phyloP scores from a whole-genome alignment of 208 protist species.

The Wallacemonas rigidus region DNA sequence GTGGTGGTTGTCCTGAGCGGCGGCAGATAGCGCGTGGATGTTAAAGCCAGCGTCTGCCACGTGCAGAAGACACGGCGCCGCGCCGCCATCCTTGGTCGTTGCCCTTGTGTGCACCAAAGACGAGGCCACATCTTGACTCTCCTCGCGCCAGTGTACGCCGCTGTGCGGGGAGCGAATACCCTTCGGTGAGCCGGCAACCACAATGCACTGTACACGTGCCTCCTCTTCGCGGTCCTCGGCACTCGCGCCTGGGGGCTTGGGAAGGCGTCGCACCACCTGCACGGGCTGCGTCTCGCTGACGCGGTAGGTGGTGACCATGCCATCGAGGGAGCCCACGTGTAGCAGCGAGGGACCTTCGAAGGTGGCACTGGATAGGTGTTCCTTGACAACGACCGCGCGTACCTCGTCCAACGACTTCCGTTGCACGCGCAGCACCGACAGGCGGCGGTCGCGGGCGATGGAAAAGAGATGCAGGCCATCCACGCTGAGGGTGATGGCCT shows the following conservation, averaged over 20 bases:
- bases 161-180: conserved; percentile 36
- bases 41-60: conserved; percentile 82
- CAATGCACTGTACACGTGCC: conserved; percentile 56
- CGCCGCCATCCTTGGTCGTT: no score
- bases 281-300: conserved; percentile 51
- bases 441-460: conserved; percentile 74
- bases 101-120: no score
- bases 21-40: conserved; percentile 37
- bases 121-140: conserved; percentile 20
- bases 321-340: conserved; percentile 75
- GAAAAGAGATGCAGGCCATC: conserved; percentile 59
- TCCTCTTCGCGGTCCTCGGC: conserved; percentile 62
- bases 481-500: conserved; percentile 59
- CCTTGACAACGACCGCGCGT: conserved; percentile 79
- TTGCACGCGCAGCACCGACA: conserved; percentile 49
- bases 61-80: conserved; percentile 38
- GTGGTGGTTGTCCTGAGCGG: conserved; percentile 11
- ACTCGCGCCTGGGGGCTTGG: conserved; percentile 40
- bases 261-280: conserved; percentile 44
- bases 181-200: conserved; percentile 53
- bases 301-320: conserved; percentile 68
- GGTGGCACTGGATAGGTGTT: conserved; percentile 59
- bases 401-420: conserved; percentile 41
- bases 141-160: conserved; percentile 29
- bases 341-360: conserved; percentile 62